Percentiles rank a stretch among this genome's conserved stretches.
phyloP scores from a whole-genome alignment of 83 land plant species.

The Picea abies region DNA sequence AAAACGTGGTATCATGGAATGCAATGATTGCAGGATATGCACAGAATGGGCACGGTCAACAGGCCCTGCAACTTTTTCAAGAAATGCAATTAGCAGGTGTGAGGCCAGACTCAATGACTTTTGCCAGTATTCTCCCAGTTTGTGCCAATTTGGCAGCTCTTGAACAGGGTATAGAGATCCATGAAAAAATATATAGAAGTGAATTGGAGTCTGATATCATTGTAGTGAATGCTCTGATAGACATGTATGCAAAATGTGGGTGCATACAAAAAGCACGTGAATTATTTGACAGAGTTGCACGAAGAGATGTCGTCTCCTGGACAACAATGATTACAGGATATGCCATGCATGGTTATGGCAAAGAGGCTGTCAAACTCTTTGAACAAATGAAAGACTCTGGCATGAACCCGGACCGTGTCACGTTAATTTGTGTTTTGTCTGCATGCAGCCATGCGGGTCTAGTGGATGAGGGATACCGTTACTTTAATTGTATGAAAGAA shows the following conservation, averaged over 20 bases:
- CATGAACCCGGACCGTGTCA: constrained; percentile 28
- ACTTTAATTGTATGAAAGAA: constrained; percentile 29
- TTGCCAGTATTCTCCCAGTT: constrained; percentile 38
- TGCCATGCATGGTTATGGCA: constrained; percentile 39
- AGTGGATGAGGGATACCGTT: constrained; percentile 32
- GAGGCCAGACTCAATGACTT: constrained; percentile 37
- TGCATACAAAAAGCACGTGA: constrained; percentile 28
- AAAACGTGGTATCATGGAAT: too few species aligned
- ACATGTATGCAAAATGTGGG: constrained; percentile 58
- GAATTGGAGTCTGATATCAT: constrained; percentile 31
- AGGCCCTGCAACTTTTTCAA: constrained; percentile 20
- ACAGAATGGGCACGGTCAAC: too few species aligned
- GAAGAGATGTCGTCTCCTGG: constrained; percentile 36
- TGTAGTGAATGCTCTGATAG: constrained; percentile 40
- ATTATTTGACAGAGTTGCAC: constrained; percentile 24
- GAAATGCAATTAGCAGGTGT: constrained; percentile 24
- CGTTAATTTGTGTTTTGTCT: constrained; percentile 39
- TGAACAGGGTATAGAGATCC: constrained; percentile 31
- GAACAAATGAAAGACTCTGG: constrained; percentile 25
- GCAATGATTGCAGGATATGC: too few species aligned
- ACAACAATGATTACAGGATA: constrained; percentile 51
- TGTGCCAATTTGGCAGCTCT: constrained; percentile 30
- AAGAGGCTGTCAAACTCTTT: constrained; percentile 30
- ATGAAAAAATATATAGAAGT: constrained; percentile 22
- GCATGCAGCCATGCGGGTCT: constrained; percentile 49